Conservation (phyloP, 805 yeast species). For the Wickerhamiella cacticola region DNA sequence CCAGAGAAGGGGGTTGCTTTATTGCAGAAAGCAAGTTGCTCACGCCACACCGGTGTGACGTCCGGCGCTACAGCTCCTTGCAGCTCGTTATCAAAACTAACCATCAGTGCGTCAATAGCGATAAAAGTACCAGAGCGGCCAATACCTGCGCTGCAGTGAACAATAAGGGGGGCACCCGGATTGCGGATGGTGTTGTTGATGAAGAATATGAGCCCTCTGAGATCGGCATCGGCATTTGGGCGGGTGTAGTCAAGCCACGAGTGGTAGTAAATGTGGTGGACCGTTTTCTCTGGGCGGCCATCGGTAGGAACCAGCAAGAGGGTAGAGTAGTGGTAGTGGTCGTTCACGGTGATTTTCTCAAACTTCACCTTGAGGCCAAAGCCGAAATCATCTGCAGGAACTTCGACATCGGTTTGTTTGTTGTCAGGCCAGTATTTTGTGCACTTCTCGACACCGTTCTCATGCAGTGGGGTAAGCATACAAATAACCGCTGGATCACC, state of each 20-base stretch:
- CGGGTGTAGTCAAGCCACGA: constrained; percentile 81
- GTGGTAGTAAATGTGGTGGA: constrained; percentile 56
- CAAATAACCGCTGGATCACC: constrained; percentile 50
- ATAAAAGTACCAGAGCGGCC: constrained; percentile 91
- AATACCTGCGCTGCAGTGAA: constrained; percentile 95
- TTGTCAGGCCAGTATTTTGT: constrained; percentile 61
- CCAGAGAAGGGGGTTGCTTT: constrained; percentile 15
- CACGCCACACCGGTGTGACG: constrained; percentile 21
- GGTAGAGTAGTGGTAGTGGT: constrained; percentile 21
- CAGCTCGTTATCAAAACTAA: constrained; percentile 21
- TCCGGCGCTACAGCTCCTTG: constrained; percentile 15
- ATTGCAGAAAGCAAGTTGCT: constrained; percentile 14
- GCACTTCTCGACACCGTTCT: constrained; percentile 72
- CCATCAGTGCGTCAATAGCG: constrained; percentile 44
- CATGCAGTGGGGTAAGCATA: constrained; percentile 67
- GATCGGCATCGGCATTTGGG: constrained; percentile 32
- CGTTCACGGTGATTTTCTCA: constrained; percentile 16
- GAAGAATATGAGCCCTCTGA: constrained; percentile 45
- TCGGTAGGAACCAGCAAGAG: constrained; percentile 19
- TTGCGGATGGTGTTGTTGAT: constrained; percentile 35
- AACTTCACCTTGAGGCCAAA: constrained; percentile 20
- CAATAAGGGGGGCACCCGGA: constrained; percentile 46
- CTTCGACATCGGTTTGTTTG: constrained; percentile 15
- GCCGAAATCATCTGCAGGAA: constrained; percentile 15
- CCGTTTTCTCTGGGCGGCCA: constrained; percentile 20